Evolutionary conservation across 768 basidiomycete species (phyloP).

Genomic region (Auriculariales sp.): DNA sequence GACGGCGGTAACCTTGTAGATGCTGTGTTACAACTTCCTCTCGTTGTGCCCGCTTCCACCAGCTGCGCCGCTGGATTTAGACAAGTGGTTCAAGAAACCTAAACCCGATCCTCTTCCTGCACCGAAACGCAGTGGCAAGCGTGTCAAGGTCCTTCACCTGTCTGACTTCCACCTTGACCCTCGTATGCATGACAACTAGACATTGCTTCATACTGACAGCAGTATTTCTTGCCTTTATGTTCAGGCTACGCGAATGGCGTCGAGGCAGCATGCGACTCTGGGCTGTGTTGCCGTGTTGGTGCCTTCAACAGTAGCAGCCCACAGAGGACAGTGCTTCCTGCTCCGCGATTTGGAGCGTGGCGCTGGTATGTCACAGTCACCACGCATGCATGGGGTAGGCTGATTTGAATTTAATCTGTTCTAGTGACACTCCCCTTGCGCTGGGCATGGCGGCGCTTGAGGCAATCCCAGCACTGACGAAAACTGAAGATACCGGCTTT

Average conservation of each 20-base stretch:
- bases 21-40: slow-evolving; percentile 47
- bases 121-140: slow-evolving; percentile 45
- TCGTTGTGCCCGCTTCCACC: slow-evolving; percentile 39
- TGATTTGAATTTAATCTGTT: neutral
- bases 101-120: slow-evolving; percentile 38
- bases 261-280: slow-evolving; percentile 58
- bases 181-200: slow-evolving; percentile 29
- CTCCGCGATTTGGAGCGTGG: slow-evolving; percentile 56
- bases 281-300: slow-evolving; percentile 44
- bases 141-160: slow-evolving; percentile 60
- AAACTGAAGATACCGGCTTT: slow-evolving; percentile 45
- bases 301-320: slow-evolving; percentile 35
- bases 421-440: slow-evolving; percentile 48
- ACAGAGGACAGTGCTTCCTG: slow-evolving; percentile 35
- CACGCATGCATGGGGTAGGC: neutral
- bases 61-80: slow-evolving; percentile 45
- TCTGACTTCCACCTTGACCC: slow-evolving; percentile 69
- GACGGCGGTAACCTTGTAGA: slow-evolving; percentile 23
- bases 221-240: slow-evolving; percentile 1
- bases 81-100: slow-evolving; percentile 61
- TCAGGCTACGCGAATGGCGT: slow-evolving; percentile 53
- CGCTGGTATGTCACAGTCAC: slow-evolving; percentile 26
- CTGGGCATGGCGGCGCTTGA: slow-evolving; percentile 45
- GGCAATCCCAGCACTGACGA: slow-evolving; percentile 52
- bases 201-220: neutral